Conservation (phyloP, 2,329 filamentous ascomycete species). For the Sphaerulina populicola region DNA sequence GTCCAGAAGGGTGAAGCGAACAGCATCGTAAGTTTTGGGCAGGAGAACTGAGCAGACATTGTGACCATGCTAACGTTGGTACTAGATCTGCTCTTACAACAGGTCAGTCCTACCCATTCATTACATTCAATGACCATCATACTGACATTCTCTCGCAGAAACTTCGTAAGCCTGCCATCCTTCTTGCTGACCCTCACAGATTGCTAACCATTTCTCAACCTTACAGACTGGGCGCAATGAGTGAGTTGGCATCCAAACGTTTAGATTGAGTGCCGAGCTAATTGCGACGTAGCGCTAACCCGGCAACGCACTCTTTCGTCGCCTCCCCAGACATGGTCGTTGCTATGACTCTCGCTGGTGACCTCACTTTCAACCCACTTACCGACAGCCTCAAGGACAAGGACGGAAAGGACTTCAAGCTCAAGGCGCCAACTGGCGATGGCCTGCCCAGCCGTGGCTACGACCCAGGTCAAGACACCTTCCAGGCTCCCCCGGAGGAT, state of each 20-base stretch:
- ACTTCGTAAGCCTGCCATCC: no score
- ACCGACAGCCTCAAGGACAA: conserved; percentile 88
- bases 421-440: conserved; percentile 68
- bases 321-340: conserved; percentile 85
- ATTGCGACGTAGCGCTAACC: conserved; percentile 54
- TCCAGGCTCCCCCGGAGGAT: conserved; percentile 79
- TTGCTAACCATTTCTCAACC: background rate
- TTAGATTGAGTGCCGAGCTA: background rate
- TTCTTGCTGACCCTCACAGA: background rate
- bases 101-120: conserved; percentile 38
- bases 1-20: conserved; percentile 93
- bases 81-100: conserved; percentile 86
- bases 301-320: conserved; percentile 87
- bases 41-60: background rate
- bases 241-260: background rate
- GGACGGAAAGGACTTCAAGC: conserved; percentile 91
- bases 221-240: conserved; percentile 76
- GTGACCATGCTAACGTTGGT: background rate
- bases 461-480: conserved; percentile 50
- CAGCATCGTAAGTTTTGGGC: conserved; percentile 53
- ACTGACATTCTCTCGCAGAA: background rate
- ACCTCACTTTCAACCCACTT: conserved; percentile 83
- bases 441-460: conserved; percentile 76
- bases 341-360: conserved; percentile 73
- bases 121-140: background rate